A percentile compares a stretch with the other conserved stretches of the same genome.
Conservation (phyloP, 1,284 basidiomycete genomes). For the Malassezia vespertilionis region DNA sequence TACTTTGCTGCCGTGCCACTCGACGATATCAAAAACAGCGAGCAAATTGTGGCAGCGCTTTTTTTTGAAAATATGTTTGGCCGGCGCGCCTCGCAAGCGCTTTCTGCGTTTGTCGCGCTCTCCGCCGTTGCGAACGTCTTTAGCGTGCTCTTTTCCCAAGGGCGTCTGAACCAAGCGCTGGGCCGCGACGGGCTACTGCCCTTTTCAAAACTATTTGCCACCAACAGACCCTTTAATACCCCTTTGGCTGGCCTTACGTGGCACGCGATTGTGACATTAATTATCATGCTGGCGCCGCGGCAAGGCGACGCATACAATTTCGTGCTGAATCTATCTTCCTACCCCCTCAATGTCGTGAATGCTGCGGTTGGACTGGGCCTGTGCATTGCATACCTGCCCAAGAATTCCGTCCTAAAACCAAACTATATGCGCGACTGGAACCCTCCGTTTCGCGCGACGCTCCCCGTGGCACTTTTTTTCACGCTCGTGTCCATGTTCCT, state of each 20-base stretch:
- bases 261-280: conserved; percentile 49
- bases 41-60: conserved; percentile 53
- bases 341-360: conserved; percentile 51
- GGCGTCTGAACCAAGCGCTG: conserved; percentile 53
- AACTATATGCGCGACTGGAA: conserved; percentile 26
- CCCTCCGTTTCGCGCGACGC: conserved; percentile 32
- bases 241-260: conserved; percentile 52
- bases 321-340: conserved; percentile 56
- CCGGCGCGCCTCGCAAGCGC: conserved; percentile 50
- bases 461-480: conserved; percentile 55
- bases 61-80: conserved; percentile 57
- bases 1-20: conserved; percentile 51
- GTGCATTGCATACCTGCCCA: conserved; percentile 46
- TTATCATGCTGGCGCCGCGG: conserved; percentile 55
- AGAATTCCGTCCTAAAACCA: conserved; percentile 3
- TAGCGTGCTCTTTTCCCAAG: conserved; percentile 51
- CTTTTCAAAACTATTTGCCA: conserved; percentile 52
- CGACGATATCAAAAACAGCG: conserved; percentile 51
- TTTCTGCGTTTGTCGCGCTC: conserved; percentile 54
- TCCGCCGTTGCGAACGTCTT: conserved; percentile 50
- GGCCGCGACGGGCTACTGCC: conserved; percentile 55
- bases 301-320: conserved; percentile 55
- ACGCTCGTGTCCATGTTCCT: conserved; percentile 54
- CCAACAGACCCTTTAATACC: conserved; percentile 52
- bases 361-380: conserved; percentile 56